Evolutionary conservation across 352 stramenopile species (phyloP).

Genomic region (Pseudoperonospora humuli): DNA sequence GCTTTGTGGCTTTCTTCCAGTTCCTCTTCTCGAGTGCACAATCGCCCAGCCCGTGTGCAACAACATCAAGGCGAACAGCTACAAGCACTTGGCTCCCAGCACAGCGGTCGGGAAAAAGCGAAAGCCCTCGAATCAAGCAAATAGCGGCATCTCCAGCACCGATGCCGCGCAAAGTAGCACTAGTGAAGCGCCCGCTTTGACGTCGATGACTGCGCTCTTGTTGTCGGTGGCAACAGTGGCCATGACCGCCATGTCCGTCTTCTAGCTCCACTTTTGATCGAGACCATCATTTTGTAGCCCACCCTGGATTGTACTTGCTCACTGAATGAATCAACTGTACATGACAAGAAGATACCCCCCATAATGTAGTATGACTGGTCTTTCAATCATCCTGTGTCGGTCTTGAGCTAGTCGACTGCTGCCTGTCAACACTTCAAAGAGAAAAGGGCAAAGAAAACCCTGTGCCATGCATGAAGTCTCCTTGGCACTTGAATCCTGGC

Average conservation of each 20-base stretch:
- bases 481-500: too few species aligned
- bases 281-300: too few species aligned
- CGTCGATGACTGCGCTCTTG: slow-evolving; percentile 5
- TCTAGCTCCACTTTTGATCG: too few species aligned
- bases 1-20: background rate
- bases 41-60: slow-evolving; percentile 1
- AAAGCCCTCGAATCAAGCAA: slow-evolving; percentile 15
- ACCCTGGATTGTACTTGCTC: too few species aligned
- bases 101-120: slow-evolving; percentile 27
- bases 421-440: too few species aligned
- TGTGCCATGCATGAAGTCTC: too few species aligned
- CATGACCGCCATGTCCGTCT: slow-evolving; percentile 12
- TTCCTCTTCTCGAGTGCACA: background rate
- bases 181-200: slow-evolving; percentile 4
- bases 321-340: too few species aligned
- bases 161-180: slow-evolving; percentile 1
- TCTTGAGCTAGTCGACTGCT: too few species aligned
- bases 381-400: too few species aligned
- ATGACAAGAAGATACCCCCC: too few species aligned
- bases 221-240: slow-evolving; percentile 16
- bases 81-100: slow-evolving; percentile 24
- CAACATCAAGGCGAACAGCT: slow-evolving; percentile 38
- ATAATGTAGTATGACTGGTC: too few species aligned
- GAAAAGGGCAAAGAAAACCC: too few species aligned
- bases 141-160: background rate